Conservation (phyloP, 805 yeast species). For the Metschnikowia cerradonensis region DNA sequence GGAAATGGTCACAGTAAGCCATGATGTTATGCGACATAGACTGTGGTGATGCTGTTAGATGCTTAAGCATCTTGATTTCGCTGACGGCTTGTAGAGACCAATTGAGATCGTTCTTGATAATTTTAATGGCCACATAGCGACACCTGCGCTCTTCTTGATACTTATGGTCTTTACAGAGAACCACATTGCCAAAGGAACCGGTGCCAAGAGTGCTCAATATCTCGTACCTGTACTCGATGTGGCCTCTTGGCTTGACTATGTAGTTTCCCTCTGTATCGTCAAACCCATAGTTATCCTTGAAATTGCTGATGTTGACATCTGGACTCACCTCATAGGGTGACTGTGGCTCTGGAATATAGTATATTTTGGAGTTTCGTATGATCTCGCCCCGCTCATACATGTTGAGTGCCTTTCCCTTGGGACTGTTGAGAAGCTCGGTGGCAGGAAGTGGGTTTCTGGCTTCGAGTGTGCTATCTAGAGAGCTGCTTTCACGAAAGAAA, state of each 20-base stretch:
- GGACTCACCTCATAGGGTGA: slow-evolving; percentile 9
- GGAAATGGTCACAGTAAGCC: slow-evolving; percentile 62
- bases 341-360: slow-evolving; percentile 42
- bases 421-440: slow-evolving; percentile 4
- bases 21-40: slow-evolving; percentile 35
- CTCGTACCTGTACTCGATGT: slow-evolving; percentile 70
- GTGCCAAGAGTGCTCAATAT: slow-evolving; percentile 58
- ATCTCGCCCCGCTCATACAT: slow-evolving; percentile 62
- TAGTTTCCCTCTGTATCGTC: slow-evolving; percentile 70
- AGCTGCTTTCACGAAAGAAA: slow-evolving; percentile 20
- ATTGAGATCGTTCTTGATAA: slow-evolving; percentile 67
- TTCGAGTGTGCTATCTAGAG: slow-evolving; percentile 5
- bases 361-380: slow-evolving; percentile 44
- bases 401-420: slow-evolving; percentile 28
- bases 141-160: slow-evolving; percentile 11
- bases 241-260: slow-evolving; percentile 54
- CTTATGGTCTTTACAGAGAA: slow-evolving; percentile 66
- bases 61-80: slow-evolving; percentile 65
- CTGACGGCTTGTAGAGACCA: slow-evolving; percentile 75
- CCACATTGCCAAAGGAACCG: slow-evolving; percentile 82
- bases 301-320: slow-evolving; percentile 35
- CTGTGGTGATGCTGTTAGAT: slow-evolving; percentile 25
- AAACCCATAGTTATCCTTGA: slow-evolving; percentile 57
- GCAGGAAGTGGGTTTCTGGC: slow-evolving; percentile 6
- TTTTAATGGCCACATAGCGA: slow-evolving; percentile 66